phyloP scores from a whole-genome alignment of 2,329 filamentous ascomycete genomes.

The Microsporum audouinii region DNA sequence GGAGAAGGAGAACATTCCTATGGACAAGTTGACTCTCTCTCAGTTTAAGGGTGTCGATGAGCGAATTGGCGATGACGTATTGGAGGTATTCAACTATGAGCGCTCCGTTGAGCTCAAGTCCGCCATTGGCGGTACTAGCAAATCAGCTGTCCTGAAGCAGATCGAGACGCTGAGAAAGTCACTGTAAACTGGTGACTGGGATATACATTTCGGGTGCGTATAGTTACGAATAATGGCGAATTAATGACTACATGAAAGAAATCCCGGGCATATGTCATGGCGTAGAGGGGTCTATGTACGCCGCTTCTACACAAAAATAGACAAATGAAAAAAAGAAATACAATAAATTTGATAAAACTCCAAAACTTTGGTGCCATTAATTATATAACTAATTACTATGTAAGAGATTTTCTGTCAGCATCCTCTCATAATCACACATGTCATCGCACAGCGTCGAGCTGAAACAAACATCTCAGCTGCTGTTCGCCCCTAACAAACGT shows the following conservation, averaged over 20 bases:
- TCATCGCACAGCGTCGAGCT: neutral
- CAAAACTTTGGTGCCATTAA: too few species aligned
- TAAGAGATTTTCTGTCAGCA: too few species aligned
- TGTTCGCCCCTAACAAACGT: too few species aligned
- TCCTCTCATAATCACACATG: neutral
- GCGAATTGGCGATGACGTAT: conserved; percentile 60
- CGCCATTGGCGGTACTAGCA: conserved; percentile 68
- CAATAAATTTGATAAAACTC: too few species aligned
- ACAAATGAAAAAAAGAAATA: too few species aligned
- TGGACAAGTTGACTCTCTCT: conserved; percentile 57
- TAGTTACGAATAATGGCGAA: neutral
- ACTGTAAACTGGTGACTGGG: neutral
- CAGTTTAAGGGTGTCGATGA: conserved; percentile 57
- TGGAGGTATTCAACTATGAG: conserved; percentile 66
- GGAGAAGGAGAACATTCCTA: conserved; percentile 53
- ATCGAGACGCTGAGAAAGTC: conserved; percentile 45
- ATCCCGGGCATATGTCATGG: too few species aligned
- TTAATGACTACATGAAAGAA: neutral
- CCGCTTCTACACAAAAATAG: too few species aligned
- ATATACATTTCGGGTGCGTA: neutral
- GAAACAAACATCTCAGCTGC: neutral
- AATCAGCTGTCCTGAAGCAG: conserved; percentile 55
- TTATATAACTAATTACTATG: too few species aligned
- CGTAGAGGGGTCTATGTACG: too few species aligned
- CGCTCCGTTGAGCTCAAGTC: conserved; percentile 68